Evolutionary conservation across 2,329 filamentous ascomycete species (phyloP), one percentile per base, ranked within the genome.

Genomic region (Tolypocladium pustulatum): DNA sequence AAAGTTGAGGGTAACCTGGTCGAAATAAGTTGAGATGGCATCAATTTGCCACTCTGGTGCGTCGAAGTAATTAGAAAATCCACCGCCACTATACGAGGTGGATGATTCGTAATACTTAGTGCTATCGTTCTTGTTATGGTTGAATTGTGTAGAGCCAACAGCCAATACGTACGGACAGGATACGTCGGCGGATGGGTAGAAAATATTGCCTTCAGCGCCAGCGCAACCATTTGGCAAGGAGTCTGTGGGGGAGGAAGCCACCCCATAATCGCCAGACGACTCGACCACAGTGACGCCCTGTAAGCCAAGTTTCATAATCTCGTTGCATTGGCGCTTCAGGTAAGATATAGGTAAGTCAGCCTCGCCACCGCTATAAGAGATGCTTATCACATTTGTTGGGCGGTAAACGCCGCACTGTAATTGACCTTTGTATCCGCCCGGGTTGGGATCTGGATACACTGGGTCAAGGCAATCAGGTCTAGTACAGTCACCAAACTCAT

Each of bases 101-200:
- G 40, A n/a, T 8, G 40, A 41, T 8, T 38, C 37, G 13, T 17
- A 38, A 38, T 38, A 38, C 62, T 2, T 80, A 74, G 2, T 71
- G 75, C 76, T 59, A 70, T 76, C 69, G 1, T 73, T 72, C 8
- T 71, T 72, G n/a, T 71, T 71, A 54, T 70, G 69, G 43, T 68
- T 65, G 37, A 81, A 70, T 65, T 78, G 71, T 0, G 79, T 81
- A 15, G 78, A 78, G 41, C 79, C 79, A 3, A 81, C 78, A 7
- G 75, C 72, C 0, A 76, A 79, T 32, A 81, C 68, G 65, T 76
- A 6, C 74, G 79, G 61, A 75, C 64, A 80, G 77, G 9, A 59
- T 59, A 5, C 76, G 71, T 38, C 69, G 66, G 1, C 68, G 62
- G 64, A 76, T 74, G 66, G 76, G 22, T 65, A 69, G 58, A 71